Evolutionary conservation across 305 asterid species (phyloP).

Genomic region (Fraxinus platypoda): DNA sequence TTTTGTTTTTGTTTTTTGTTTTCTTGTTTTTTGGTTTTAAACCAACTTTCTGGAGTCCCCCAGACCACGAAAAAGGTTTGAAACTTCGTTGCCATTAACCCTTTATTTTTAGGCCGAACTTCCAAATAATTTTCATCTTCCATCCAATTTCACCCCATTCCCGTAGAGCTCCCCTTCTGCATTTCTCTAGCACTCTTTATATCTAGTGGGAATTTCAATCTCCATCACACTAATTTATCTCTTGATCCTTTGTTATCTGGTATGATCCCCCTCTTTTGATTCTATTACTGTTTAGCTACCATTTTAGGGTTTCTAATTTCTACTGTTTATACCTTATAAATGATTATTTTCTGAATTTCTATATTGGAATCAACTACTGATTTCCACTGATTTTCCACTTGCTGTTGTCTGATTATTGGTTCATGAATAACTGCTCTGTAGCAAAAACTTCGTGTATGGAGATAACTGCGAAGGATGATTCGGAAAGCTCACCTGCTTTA

Average conservation of each 20-base stretch:
- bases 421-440: background rate
- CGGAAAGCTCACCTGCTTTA: constrained; percentile 31
- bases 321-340: background rate
- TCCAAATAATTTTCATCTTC: background rate
- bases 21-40: too few species aligned
- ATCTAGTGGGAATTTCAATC: background rate
- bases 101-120: too few species aligned
- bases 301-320: constrained; percentile 1
- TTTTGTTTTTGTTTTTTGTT: too few species aligned
- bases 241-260: background rate
- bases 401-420: background rate
- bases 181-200: background rate
- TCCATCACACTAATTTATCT: background rate
- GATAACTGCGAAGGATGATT: constrained; percentile 28
- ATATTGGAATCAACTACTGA: background rate
- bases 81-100: too few species aligned
- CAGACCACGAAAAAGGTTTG: too few species aligned
- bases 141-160: background rate
- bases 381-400: background rate
- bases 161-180: background rate
- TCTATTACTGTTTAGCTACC: background rate
- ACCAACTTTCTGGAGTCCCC: too few species aligned
- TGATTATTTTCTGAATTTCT: too few species aligned
- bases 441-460: constrained; percentile 28
- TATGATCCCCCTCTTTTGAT: background rate